Evolutionary conservation across 352 stramenopile species (phyloP).

Genomic region (Pythium dissimile): DNA sequence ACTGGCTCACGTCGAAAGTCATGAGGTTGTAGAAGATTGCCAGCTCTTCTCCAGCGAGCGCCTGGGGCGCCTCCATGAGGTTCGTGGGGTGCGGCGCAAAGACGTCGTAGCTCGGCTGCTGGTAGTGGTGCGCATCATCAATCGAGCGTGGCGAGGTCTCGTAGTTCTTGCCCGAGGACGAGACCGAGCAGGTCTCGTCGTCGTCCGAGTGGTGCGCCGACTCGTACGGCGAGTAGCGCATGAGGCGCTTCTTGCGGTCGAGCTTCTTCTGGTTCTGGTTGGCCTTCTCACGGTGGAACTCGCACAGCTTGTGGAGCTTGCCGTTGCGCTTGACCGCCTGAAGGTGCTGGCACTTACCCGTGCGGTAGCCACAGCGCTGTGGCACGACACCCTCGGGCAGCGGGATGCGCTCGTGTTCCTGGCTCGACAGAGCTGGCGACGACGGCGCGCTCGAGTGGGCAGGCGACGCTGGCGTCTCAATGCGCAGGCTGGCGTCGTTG

Average conservation of each 20-base stretch:
- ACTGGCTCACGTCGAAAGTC: constrained; percentile 46
- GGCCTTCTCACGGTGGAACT: constrained; percentile 80
- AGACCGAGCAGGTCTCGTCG: constrained; percentile 24
- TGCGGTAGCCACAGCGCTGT: constrained; percentile 71
- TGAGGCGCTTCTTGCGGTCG: constrained; percentile 79
- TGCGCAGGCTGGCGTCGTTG: constrained; percentile 21
- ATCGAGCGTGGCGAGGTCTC: constrained; percentile 50
- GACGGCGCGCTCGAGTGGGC: constrained; percentile 11
- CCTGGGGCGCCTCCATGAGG: constrained; percentile 59
- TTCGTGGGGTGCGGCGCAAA: constrained; percentile 45
- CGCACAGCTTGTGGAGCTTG: constrained; percentile 82
- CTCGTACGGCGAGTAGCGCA: constrained; percentile 45
- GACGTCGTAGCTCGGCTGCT: constrained; percentile 16
- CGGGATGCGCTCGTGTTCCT: constrained; percentile 18
- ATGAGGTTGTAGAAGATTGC: constrained; percentile 80
- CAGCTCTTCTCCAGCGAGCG: constrained; percentile 59
- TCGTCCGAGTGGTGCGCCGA: constrained; percentile 29
- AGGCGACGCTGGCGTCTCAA: constrained; percentile 16
- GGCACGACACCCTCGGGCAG: constrained; percentile 26
- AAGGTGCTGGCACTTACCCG: constrained; percentile 78
- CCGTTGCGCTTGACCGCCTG: constrained; percentile 80
- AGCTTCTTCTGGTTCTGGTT: constrained; percentile 87
- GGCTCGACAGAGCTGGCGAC: constrained; percentile 8
- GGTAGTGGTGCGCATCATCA: constrained; percentile 19
- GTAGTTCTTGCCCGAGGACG: constrained; percentile 16